Evolutionary conservation across 1,139 yeast species (phyloP), one percentile per base, ranked within the genome.

Genomic region (Geotrichum australiense): DNA sequence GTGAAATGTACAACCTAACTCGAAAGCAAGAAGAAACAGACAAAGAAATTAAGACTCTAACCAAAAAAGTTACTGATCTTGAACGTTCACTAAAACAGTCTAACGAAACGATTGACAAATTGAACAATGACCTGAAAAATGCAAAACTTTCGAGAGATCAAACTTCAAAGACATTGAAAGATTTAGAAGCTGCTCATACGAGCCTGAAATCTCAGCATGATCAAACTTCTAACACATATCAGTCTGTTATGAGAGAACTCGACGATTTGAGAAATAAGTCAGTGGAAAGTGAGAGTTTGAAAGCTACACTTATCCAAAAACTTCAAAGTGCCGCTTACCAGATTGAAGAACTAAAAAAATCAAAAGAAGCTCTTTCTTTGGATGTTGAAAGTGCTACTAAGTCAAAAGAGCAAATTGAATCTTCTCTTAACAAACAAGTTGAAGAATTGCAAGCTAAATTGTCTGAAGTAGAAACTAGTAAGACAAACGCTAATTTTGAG

Each of bases 1-100:
- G 91, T 35, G 96, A 87, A 50, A 65, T 89, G 28, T 75, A 86
- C 58, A 74, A 73, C 32, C 64, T 86, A 32, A 72, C 78, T 0
- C 76, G 76, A 46, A 78, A 76, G 26, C 79, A 79, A 47, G 74
- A 71, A 2, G 73, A 72, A 0, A 53, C 71, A 1, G 81, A 76
- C 38, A 66, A 66, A 34, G 64, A 64, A 11, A 58, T 73, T 50
- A 69, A 59, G 48, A 57, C 39, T 8, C 41, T 52, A 5, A 48
- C 50, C 37, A 52, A 50, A 23, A 49, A 58, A 37, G 36, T 50
- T 12, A 51, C 50, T 5, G 58, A 50, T 15, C 47, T 51, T 16
- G 49, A 47, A 32, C 52, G 50, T 36, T 37, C 45, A 15, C 43
- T 57, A 32, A 25, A 43, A 1, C 34, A 35, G 23, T 31, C 39